Evolutionary conservation across 345 rosid species (phyloP).

Genomic region (Camelina sativa): DNA sequence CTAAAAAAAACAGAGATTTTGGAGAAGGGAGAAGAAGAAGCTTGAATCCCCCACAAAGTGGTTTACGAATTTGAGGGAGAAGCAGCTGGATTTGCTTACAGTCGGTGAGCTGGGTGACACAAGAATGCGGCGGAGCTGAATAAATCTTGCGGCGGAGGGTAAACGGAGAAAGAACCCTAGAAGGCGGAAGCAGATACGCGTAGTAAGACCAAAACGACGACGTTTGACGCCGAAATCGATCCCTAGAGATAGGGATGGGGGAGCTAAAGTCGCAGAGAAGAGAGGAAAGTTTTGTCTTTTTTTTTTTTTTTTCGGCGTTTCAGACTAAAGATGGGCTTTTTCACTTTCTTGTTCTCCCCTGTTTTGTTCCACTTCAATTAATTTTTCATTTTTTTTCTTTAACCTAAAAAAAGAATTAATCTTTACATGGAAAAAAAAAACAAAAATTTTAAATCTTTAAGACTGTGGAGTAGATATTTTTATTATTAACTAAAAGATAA

Average conservation of each 20-base stretch:
- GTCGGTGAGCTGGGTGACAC: background rate
- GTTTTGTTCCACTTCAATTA: constrained; percentile 2
- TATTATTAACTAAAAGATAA: constrained; percentile 7
- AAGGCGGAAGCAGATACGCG: constrained; percentile 18
- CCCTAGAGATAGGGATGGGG: background rate
- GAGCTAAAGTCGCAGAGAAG: constrained; percentile 33
- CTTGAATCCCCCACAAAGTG: background rate
- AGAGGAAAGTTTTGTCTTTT: constrained; percentile 22
- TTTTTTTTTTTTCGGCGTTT: background rate
- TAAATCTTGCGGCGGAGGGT: constrained; percentile 33
- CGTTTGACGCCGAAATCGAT: constrained; percentile 30
- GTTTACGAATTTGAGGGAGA: constrained; percentile 2
- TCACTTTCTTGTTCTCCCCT: background rate
- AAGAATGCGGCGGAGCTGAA: constrained; percentile 33
- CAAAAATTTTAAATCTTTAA: background rate
- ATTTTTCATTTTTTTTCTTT: constrained; percentile 36
- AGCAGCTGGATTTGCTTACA: constrained; percentile 21
- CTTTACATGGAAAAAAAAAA: background rate
- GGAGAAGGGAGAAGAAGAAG: constrained; percentile 15
- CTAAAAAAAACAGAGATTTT: background rate
- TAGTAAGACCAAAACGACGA: constrained; percentile 19
- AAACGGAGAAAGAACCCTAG: constrained; percentile 41
- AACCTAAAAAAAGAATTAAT: constrained; percentile 24
- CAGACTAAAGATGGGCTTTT: constrained; percentile 9
- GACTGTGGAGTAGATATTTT: constrained; percentile 17